Base-by-base conservation (phyloP, 169 alveolate genomes). In the Plasmodium coatneyi region DNA sequence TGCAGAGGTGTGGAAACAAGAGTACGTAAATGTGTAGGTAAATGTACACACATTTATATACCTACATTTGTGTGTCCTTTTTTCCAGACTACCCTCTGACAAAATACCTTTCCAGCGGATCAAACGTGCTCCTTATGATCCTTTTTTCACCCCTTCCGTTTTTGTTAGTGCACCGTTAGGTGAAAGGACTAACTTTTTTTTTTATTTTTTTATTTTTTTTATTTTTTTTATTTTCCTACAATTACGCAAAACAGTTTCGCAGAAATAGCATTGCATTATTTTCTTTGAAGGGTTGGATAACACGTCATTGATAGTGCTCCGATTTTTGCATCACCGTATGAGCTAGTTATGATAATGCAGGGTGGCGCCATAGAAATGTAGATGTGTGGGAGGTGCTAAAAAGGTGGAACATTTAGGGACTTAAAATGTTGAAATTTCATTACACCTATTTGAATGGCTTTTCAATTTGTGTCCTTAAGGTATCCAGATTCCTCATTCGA, bases 121-220 rank as follows among this genome's bases (percentile, higher is more conserved):
- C 90, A 82, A 41, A 1, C 14, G 79, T 7, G 36, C 30, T 28
- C 30, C 76, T 54, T 82, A 32, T 54, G 90, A 82, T 82, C 90
- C 30, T 66, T 66, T 66, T 66, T 66, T 25, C 56, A 43, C 41
- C 71, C 19, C 36, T 52, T 82, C 39, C 28, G 22, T 82, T 82
- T 82, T 66, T 66, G 76, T 9, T 66, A 66, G 34, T 66, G 36
- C 76, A 66, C 36, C n/a, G 78, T 43, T 80, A 80, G 76, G 34
- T 16, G 56, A n/a, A 79, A 14, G 56, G 49, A 79, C 72, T 39
- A 34, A 41, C 84, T 36, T 79, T 22, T 39, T 22, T 22, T 46
- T 79, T 22, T 39, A 9, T 22, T 46, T 78, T 76, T 30, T 78
- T 78, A 19, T 79, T 32, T 32, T 36, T 79, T 22, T 39, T 22